These are phyloP conservation scores for Calonectria pteridis DNA, from an alignment of 2,329 filamentous ascomycete species.

Conservation along the genomic window DNA sequence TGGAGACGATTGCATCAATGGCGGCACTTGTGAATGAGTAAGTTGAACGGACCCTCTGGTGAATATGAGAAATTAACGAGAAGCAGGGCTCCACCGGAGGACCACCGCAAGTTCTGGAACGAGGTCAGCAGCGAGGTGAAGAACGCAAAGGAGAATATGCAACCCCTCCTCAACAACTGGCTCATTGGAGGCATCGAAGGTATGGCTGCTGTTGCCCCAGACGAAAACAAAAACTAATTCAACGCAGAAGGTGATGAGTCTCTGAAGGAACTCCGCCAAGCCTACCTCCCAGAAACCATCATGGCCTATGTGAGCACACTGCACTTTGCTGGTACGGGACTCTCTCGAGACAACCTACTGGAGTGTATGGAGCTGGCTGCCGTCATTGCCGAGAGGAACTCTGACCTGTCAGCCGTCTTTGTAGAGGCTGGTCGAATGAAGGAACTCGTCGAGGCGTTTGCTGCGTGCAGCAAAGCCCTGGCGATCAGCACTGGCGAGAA, in stretches of 20 bases:
- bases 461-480: constrained; percentile 80
- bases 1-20: constrained; percentile 74
- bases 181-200: constrained; percentile 67
- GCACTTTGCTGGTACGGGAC: constrained; percentile 80
- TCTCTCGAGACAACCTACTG: constrained; percentile 82
- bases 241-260: constrained; percentile 68
- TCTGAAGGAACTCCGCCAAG: constrained; percentile 74
- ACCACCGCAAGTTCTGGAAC: constrained; percentile 63
- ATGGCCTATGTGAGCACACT: constrained; percentile 86
- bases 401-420: constrained; percentile 75
- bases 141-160: constrained; percentile 67
- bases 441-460: constrained; percentile 82
- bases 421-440: constrained; percentile 75
- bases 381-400: constrained; percentile 77
- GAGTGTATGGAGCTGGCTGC: constrained; percentile 90
- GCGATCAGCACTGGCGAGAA: constrained; percentile 69
- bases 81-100: constrained; percentile 47
- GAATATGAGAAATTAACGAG: constrained; percentile 43
- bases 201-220: constrained; percentile 49
- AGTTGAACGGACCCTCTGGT: constrained; percentile 39
- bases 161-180: constrained; percentile 75
- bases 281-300: constrained; percentile 87
- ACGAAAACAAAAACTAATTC: constrained; percentile 25
- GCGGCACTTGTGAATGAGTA: constrained; percentile 67
- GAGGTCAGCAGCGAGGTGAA: constrained; percentile 68